A percentile compares a stretch with the other conserved stretches of the same genome.
phyloP scores from a whole-genome alignment of 805 yeast species.

The Pichia occidentalis region DNA sequence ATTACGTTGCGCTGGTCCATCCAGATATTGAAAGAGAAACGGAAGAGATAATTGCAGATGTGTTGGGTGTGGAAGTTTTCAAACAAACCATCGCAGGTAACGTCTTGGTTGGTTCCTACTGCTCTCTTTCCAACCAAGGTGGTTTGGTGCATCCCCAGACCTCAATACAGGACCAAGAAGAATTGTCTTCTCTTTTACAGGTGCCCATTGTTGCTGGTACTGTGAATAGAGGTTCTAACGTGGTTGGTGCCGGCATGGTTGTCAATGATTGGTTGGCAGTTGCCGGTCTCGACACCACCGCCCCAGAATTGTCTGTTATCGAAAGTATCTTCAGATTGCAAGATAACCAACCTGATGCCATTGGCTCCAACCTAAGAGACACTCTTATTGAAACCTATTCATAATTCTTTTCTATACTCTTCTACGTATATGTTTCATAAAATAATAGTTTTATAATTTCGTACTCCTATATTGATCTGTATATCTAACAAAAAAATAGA shows the following conservation, averaged over 20 bases:
- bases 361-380: slow-evolving; percentile 80
- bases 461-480: no score
- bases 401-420: slow-evolving; percentile 26
- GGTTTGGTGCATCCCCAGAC: slow-evolving; percentile 98
- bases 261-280: slow-evolving; percentile 98
- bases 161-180: slow-evolving; percentile 96
- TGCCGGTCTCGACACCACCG: slow-evolving; percentile 95
- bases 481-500: no score
- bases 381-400: slow-evolving; percentile 90
- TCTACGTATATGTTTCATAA: slow-evolving; percentile 2
- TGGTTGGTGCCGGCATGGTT: slow-evolving; percentile 98
- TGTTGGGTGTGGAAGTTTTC: slow-evolving; percentile 96
- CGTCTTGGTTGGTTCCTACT: slow-evolving; percentile 94
- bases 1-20: slow-evolving; percentile 96
- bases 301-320: slow-evolving; percentile 94
- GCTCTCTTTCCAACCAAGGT: slow-evolving; percentile 93
- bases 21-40: slow-evolving; percentile 99
- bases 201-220: slow-evolving; percentile 99
- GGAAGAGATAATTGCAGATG: slow-evolving; percentile 96
- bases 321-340: slow-evolving; percentile 94
- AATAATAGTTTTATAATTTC: no score
- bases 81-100: slow-evolving; percentile 98
- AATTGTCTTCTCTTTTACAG: slow-evolving; percentile 87
- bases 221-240: slow-evolving; percentile 94
- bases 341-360: slow-evolving; percentile 84